These are phyloP conservation scores for Phytophthora boehmeriae DNA, from an alignment of 352 stramenopile species.

Conservation along the genomic window DNA sequence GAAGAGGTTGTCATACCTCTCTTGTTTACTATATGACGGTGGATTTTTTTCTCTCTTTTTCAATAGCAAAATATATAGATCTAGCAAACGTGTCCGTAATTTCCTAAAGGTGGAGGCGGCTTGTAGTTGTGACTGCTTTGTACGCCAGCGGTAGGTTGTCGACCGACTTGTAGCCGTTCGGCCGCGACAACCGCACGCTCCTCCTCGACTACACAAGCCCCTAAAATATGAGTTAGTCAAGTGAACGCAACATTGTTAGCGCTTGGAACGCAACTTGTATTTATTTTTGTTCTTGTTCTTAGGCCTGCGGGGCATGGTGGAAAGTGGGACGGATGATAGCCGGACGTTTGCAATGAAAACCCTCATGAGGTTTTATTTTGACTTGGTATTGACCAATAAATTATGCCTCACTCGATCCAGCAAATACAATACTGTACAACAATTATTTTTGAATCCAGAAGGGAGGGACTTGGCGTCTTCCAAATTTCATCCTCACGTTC, in stretches of 20 bases:
- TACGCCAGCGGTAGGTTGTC: not conserved
- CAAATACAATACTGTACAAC: not conserved
- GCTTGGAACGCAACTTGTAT: not conserved
- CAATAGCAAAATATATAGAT: not conserved
- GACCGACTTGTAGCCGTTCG: not conserved
- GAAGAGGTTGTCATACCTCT: not conserved
- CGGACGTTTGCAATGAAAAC: not conserved
- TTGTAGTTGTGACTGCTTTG: not conserved
- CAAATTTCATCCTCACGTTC: no score
- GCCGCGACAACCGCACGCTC: not conserved
- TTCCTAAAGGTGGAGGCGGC: not conserved
- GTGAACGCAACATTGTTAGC: not conserved
- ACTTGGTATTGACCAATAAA: slow-evolving; percentile 1
- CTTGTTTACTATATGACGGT: not conserved
- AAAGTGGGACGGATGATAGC: not conserved
- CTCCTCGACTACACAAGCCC: not conserved
- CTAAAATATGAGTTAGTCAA: not conserved
- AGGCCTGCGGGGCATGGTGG: not conserved
- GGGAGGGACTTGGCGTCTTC: no score
- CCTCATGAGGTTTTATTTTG: not conserved
- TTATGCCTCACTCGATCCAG: not conserved
- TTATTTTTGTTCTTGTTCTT: not conserved
- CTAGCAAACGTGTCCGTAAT: not conserved
- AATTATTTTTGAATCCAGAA: not conserved
- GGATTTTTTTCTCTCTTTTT: not conserved